Evolutionary conservation across 192 early-diverging fungal species (phyloP).

Genomic region (Coemansia sp.): DNA sequence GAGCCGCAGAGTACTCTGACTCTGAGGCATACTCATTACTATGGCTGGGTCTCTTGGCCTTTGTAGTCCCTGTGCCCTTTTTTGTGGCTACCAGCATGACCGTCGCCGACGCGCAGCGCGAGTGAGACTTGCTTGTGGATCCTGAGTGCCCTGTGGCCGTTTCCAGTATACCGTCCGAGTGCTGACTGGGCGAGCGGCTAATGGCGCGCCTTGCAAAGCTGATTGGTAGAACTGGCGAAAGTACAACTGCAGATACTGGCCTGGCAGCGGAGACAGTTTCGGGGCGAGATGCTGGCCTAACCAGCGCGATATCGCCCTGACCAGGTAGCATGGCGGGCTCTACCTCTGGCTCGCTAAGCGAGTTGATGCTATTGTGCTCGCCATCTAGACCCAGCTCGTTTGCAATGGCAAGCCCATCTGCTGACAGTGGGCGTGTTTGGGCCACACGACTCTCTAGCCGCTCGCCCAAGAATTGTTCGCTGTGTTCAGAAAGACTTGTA

Average conservation of each 20-base stretch:
- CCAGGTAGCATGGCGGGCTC: not conserved
- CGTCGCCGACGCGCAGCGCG: slow-evolving; percentile 41
- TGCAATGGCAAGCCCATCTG: not conserved
- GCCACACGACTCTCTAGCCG: not conserved
- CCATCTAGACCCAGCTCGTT: not conserved
- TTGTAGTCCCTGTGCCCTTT: not conserved
- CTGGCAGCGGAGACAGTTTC: not conserved
- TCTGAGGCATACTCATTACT: slow-evolving; percentile 15
- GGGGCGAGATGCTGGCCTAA: not conserved
- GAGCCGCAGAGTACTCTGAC: slow-evolving; percentile 5
- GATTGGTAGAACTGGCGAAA: not conserved
- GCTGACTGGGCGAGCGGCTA: slow-evolving; percentile 26
- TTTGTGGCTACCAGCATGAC: slow-evolving; percentile 14
- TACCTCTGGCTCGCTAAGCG: slow-evolving; percentile 22
- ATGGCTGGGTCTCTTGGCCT: slow-evolving; percentile 34
- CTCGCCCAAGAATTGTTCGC: not conserved
- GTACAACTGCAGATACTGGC: not conserved
- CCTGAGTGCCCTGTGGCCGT: slow-evolving; percentile 3
- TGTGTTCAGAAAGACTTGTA: not conserved
- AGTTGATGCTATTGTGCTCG: slow-evolving; percentile 35
- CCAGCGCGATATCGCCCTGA: not conserved
- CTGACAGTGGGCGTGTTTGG: not conserved
- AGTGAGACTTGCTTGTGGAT: slow-evolving; percentile 26
- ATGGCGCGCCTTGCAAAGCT: slow-evolving; percentile 19
- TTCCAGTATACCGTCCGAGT: slow-evolving; percentile 7